Percentiles rank a stretch among this genome's conserved stretches.
phyloP scores from a whole-genome alignment of 1,284 basidiomycete species.

The Puccinia hordei region DNA sequence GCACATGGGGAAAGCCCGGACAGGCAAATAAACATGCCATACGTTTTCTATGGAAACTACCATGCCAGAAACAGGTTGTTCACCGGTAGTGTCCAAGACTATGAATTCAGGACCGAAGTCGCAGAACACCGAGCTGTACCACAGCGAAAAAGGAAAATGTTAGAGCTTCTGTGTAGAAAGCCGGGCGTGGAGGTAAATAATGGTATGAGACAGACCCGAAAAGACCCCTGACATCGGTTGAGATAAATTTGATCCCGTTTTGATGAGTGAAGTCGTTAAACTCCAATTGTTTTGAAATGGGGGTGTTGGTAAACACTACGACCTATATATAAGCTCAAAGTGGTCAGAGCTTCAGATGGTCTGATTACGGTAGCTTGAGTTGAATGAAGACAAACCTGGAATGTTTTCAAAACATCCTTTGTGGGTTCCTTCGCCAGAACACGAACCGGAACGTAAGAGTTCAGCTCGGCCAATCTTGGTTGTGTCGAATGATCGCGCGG shows the following conservation, averaged over 20 bases:
- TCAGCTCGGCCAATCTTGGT: slow-evolving; percentile 89
- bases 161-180: background rate
- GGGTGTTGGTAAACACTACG: slow-evolving; percentile 81
- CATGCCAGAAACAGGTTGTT: slow-evolving; percentile 91
- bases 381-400: slow-evolving; percentile 32
- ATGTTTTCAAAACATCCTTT: slow-evolving; percentile 31
- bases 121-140: slow-evolving; percentile 73
- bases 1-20: background rate
- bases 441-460: slow-evolving; percentile 87
- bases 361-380: background rate
- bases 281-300: slow-evolving; percentile 81
- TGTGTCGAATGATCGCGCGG: slow-evolving; percentile 81
- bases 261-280: slow-evolving; percentile 91
- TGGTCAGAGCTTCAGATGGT: background rate
- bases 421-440: slow-evolving; percentile 14
- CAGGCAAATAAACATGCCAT: background rate
- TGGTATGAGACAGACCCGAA: slow-evolving; percentile 70
- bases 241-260: slow-evolving; percentile 86
- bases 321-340: slow-evolving; percentile 64
- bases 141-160: slow-evolving; percentile 27
- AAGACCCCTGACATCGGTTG: slow-evolving; percentile 87
- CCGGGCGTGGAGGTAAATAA: background rate
- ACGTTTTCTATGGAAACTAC: slow-evolving; percentile 84
- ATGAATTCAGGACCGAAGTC: slow-evolving; percentile 95
- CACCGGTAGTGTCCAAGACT: slow-evolving; percentile 92